Evolutionary conservation across 305 asterid species (phyloP), one percentile per base, ranked within the genome.

Genomic region (Euphrasia arctica): DNA sequence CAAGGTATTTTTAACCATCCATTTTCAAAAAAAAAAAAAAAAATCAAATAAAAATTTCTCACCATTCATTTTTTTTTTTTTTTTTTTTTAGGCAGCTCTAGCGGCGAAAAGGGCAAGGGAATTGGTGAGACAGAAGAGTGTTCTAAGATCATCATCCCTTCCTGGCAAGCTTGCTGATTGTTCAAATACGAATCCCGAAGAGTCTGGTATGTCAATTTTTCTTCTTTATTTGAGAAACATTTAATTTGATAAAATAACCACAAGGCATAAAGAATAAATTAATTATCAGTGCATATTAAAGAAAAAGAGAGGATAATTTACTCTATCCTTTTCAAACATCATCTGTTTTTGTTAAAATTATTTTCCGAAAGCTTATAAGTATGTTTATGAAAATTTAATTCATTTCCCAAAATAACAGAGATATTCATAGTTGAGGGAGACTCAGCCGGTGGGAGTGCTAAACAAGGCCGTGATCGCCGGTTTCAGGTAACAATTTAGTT

Each of bases 111-210:
- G 96, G 79, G 97, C 98, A 11, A 83, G 97, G 76, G 98, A 93
- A 68, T 74, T 93, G 77, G 97, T 87, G 71, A 88, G 98, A 58
- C 95, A 87, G 75, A 92, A 89, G 73, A 78, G 96, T 74, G 94
- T 85, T 45, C 67, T 90, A 76, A 90, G 69, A 77, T 90, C 97
- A 48, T 90, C 98, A 10, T 83, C 98, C 64, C 96, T 93, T 72
- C 98, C 98, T 4, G 97, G 98, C 69, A 93, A 93, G 86, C 98
- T 93, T 60, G 97, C 98, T 79, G 98, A 93, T 77, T 93, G 98
- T 75, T 90, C 97, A 28, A 80, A 95, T 64, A 84, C 97, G 10
- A 72, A 90, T 74, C 98, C 97, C 73, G 95, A 78, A 75, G 96
- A 83, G 71, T 68, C 92, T 54, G 97, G 98, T 93, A 76, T 71